Conservation (phyloP, 1,284 basidiomycete species). For the Sphaerobolus stellatus region DNA sequence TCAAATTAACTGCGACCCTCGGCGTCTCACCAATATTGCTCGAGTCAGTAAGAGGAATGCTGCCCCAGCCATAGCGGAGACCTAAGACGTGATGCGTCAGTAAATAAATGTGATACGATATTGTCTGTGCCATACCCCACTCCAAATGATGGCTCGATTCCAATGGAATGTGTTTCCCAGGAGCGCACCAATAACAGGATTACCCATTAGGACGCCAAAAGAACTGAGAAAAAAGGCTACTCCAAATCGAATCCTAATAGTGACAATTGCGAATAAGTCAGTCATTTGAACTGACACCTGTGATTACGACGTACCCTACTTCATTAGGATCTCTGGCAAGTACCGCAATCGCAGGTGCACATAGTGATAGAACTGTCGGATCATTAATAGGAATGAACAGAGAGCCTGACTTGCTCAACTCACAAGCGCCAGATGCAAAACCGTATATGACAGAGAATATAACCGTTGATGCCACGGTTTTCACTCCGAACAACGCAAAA, state of each 20-base stretch:
- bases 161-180: neutral
- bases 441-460: conserved; percentile 13
- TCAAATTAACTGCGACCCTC: neutral
- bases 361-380: neutral
- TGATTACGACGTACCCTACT: neutral
- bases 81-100: neutral
- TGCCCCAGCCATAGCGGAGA: neutral
- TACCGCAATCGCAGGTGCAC: neutral
- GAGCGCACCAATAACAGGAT: neutral
- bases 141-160: neutral
- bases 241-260: neutral
- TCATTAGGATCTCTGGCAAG: neutral
- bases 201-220: neutral
- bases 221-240: neutral
- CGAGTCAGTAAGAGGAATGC: neutral
- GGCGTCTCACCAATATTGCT: neutral
- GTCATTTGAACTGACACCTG: no score
- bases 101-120: neutral
- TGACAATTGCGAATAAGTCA: no score
- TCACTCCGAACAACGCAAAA: neutral
- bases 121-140: neutral
- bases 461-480: conserved; percentile 1
- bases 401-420: neutral
- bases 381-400: neutral
- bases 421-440: conserved; percentile 10